Base-by-base conservation (phyloP, 2,329 filamentous ascomycete species). In the Ceratocystis albifundus region DNA sequence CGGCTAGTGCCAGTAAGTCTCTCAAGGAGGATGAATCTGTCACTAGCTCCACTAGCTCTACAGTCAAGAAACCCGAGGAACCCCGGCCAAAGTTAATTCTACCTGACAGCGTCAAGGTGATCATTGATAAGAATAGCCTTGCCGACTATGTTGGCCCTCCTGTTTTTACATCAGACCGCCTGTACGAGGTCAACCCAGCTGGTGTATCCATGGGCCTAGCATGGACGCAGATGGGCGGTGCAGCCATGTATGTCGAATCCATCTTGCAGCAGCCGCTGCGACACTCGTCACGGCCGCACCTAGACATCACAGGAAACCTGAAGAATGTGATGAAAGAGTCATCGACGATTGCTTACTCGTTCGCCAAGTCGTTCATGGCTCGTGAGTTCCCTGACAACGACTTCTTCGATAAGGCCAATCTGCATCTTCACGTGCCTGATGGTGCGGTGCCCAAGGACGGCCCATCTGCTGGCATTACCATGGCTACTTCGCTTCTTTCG, bases 311-410 rank as follows among this genome's bases (percentile, higher is more conserved):
- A 0, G 94, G 94, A 68, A 97, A 97, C 74, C 82, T 99, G 62
- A 94, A 96, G 79, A 84, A 85, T 17, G 94, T 99, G 48, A 99
- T 99, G 95, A 97, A 96, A 77, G 94, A 99, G 77, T 96, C 92
- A 1, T 94, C 91, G 0, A 81, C 85, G 1, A 96, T 99, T 70
- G 95, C 94, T 61, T 97, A 99, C 79, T 96, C 90, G 0, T 99
- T 96, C 73, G 87, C 90, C 72, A 97, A 97, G 78, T 87, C 90
- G 0, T 80, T 93, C 68, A 86, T 97, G 82, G 91, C 88, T 6
- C 87, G 85, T 73, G 79, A 88, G 50, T 99, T 92, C 78, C 87
- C 91, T 0, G 86, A 90, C 67, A 99, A 99, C 76, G 84, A 86
- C 74, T 99, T 97, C 80, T 96, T 99, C 72, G 90, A 97, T 74